A percentile compares a stretch with the other conserved stretches of the same genome.
Conservation (phyloP, 208 protist species). For the Naegleria fowleri region DNA sequence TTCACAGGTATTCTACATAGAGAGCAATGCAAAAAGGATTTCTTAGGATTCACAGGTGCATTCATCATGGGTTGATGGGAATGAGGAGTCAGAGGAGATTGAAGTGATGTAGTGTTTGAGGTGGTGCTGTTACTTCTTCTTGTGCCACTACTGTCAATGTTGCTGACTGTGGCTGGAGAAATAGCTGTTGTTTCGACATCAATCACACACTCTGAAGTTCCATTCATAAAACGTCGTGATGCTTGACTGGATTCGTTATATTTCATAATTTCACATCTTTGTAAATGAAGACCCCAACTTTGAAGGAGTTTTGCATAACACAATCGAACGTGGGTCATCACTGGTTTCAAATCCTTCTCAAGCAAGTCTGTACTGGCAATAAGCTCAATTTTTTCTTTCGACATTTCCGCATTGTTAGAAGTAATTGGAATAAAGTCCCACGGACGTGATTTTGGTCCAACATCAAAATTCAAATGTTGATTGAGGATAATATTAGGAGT, state of each 20-base stretch:
- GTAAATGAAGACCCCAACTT: not conserved
- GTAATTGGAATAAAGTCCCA: not conserved
- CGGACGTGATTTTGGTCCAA: not conserved
- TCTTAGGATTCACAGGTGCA: too few species aligned
- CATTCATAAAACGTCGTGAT: not conserved
- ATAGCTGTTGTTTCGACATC: not conserved
- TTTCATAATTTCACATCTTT: not conserved
- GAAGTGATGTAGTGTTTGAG: too few species aligned
- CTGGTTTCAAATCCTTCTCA: not conserved
- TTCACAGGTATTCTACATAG: not conserved
- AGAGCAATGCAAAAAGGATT: not conserved
- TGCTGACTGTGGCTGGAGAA: not conserved
- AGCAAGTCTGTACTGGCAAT: not conserved
- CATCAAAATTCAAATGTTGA: not conserved
- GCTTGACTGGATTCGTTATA: not conserved
- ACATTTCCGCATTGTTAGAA: not conserved
- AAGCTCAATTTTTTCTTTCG: not conserved
- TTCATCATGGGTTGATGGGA: too few species aligned
- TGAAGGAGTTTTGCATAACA: not conserved
- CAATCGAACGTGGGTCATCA: not conserved
- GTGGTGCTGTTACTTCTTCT: not conserved
- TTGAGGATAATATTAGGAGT: not conserved
- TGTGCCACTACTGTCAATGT: not conserved
- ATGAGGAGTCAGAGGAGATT: too few species aligned
- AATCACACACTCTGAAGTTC: not conserved